Percentiles rank a stretch among this genome's conserved stretches.
These are phyloP conservation scores for Oryza glaberrima DNA, from an alignment of 176 grass and related monocot genomes.

Conservation along the genomic window DNA sequence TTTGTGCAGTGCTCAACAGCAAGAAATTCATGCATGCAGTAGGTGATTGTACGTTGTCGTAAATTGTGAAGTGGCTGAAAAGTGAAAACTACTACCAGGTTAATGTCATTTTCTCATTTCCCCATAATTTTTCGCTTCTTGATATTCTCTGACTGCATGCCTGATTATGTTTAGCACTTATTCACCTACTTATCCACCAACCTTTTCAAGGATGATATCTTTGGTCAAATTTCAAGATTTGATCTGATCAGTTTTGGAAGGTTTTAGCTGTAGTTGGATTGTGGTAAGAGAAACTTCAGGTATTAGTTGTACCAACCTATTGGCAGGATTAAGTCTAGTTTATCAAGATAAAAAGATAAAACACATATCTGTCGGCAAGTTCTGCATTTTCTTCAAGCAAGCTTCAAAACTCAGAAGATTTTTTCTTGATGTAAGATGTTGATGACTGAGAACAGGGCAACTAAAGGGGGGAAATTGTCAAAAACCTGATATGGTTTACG, in stretches of 20 bases:
- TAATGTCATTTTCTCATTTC: background rate
- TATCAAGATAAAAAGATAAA: background rate
- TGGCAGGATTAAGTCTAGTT: background rate
- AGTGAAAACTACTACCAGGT: background rate
- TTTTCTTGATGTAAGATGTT: background rate
- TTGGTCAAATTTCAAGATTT: slow-evolving; percentile 21
- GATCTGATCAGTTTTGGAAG: background rate
- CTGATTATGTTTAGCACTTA: background rate
- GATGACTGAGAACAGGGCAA: background rate
- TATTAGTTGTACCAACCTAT: slow-evolving; percentile 39
- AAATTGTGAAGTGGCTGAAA: slow-evolving; percentile 24
- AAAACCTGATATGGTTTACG: background rate
- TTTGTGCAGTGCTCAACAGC: background rate
- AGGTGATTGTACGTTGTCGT: background rate
- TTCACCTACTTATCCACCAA: slow-evolving; percentile 31
- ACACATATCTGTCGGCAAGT: background rate
- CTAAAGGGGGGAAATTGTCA: slow-evolving; percentile 1
- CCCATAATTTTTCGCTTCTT: background rate
- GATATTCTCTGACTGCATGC: background rate
- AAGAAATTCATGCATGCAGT: slow-evolving; percentile 15
- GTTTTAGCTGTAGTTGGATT: slow-evolving; percentile 3
- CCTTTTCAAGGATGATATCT: slow-evolving; percentile 16
- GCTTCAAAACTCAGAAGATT: slow-evolving; percentile 3
- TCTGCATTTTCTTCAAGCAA: background rate
- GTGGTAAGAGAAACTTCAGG: slow-evolving; percentile 29